These are phyloP conservation scores for Comarum palustre DNA, from an alignment of 306 rosid species.

Conservation along the genomic window DNA sequence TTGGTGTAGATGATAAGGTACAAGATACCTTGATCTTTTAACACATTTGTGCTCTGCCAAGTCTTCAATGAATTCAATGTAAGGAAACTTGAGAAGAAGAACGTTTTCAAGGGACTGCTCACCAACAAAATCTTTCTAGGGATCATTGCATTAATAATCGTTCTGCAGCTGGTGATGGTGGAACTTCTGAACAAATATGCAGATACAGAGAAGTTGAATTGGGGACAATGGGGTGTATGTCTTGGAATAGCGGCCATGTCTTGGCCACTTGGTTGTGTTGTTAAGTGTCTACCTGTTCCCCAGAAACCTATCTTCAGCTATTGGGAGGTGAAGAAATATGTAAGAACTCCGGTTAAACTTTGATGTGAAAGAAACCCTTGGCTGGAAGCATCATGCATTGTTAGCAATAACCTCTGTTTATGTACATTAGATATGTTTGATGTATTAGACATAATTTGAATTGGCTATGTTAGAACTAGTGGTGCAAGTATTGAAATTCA, in stretches of 20 bases:
- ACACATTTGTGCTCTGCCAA: conserved; percentile 40
- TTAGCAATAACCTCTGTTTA: not conserved
- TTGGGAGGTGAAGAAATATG: not conserved
- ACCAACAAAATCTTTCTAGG: conserved; percentile 35
- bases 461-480: not conserved
- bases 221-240: conserved; percentile 39
- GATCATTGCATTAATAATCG: conserved; percentile 23
- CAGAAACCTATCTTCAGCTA: conserved; percentile 23
- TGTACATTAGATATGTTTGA: not conserved
- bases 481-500: not conserved
- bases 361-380: not conserved
- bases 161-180: conserved; percentile 40
- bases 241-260: conserved; percentile 27
- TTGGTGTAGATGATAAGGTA: conserved; percentile 25
- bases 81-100: conserved; percentile 39
- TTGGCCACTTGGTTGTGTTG: conserved; percentile 38
- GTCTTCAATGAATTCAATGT: conserved; percentile 44
- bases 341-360: not conserved
- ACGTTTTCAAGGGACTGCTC: conserved; percentile 36
- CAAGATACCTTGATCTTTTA: conserved; percentile 37
- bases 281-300: conserved; percentile 34
- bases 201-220: conserved; percentile 33
- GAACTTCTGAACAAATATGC: conserved; percentile 39
- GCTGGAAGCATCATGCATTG: not conserved
- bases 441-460: not conserved